Percentiles rank a stretch among this genome's conserved stretches.
Conservation (phyloP, 108 stramenopile species). For the Discostella pseudostelligera region DNA sequence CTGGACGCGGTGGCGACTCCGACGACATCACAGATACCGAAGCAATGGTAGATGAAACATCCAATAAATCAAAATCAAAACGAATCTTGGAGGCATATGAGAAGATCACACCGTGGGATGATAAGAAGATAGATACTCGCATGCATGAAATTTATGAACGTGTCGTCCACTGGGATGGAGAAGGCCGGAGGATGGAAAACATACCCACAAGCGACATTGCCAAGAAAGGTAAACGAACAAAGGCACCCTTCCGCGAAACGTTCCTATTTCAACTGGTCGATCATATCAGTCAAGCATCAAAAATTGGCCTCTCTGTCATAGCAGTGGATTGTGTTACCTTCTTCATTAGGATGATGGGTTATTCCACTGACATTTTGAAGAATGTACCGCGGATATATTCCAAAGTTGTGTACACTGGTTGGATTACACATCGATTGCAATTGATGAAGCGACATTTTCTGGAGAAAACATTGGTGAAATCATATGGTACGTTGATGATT, state of each 20-base stretch:
- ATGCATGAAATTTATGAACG: conserved; percentile 4
- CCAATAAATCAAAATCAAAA: not conserved
- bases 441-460: conserved; percentile 47
- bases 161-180: not conserved
- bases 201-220: not conserved
- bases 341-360: conserved; percentile 24
- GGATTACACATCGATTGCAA: conserved; percentile 45
- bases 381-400: conserved; percentile 35
- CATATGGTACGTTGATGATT: conserved; percentile 1
- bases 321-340: conserved; percentile 19
- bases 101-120: conserved; percentile 34
- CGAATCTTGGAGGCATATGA: conserved; percentile 18
- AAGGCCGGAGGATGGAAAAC: not conserved
- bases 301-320: conserved; percentile 22
- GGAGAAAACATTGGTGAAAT: conserved; percentile 20
- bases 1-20: not conserved
- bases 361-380: conserved; percentile 16
- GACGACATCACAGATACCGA: not conserved
- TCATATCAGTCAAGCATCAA: conserved; percentile 44
- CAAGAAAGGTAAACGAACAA: not conserved
- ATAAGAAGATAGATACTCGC: conserved; percentile 20
- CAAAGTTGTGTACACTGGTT: conserved; percentile 48
- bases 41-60: not conserved
- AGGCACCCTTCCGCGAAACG: conserved; percentile 20
- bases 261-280: conserved; percentile 30